These are phyloP conservation scores for Hordeum pubiflorum DNA, from an alignment of 202 grass and related monocot genomes.

Conservation along the genomic window DNA sequence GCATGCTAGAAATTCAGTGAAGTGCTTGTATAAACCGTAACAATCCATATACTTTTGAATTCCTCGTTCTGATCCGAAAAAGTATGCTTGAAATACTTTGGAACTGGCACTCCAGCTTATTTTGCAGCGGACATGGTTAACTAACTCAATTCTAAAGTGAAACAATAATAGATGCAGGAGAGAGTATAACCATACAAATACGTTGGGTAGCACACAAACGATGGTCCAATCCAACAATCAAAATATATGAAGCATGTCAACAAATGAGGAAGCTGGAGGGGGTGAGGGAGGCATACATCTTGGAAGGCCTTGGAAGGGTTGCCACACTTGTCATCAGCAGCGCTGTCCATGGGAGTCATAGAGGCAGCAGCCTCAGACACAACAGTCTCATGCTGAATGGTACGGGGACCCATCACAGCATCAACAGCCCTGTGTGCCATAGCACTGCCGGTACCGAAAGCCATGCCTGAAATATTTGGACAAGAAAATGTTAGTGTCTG, in stretches of 20 bases:
- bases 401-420: constrained; percentile 73
- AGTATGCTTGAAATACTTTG: too few relatives aligned
- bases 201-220: too few relatives aligned
- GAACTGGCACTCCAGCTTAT: too few relatives aligned
- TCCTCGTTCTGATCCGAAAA: too few relatives aligned
- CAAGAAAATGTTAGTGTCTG: background rate
- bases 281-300: constrained; percentile 48
- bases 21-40: too few relatives aligned
- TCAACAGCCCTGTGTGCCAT: constrained; percentile 94
- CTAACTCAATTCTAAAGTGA: too few relatives aligned
- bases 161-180: too few relatives aligned
- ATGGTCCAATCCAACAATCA: background rate
- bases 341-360: constrained; percentile 29
- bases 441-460: constrained; percentile 86
- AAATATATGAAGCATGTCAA: background rate
- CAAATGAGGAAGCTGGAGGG: background rate
- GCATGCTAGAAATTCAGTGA: too few relatives aligned
- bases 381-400: constrained; percentile 80
- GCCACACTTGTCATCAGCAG: constrained; percentile 45
- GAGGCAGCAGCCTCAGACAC: constrained; percentile 43
- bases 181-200: too few relatives aligned
- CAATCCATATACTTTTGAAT: too few relatives aligned
- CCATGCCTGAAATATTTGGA: constrained; percentile 43
- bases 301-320: constrained; percentile 80
- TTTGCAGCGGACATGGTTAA: too few relatives aligned